phyloP scores from a whole-genome alignment of 2,329 filamentous ascomycete species.

The Akanthomyces dipterigenus region DNA sequence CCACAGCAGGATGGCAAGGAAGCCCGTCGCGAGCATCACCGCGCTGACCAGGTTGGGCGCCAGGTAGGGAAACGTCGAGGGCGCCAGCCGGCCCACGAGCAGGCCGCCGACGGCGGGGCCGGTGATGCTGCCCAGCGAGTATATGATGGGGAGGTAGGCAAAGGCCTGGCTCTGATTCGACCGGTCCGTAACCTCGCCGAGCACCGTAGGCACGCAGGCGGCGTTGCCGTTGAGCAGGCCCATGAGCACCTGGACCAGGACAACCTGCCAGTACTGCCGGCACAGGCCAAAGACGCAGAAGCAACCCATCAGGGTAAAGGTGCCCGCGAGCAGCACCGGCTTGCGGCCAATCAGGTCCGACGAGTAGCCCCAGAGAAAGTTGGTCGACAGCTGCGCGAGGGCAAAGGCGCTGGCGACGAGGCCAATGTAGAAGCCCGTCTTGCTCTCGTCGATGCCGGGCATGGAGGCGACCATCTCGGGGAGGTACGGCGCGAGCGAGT shows the following conservation, averaged over 20 bases:
- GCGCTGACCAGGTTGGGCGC: constrained; percentile 77
- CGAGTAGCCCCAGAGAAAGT: constrained; percentile 57
- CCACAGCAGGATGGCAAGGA: constrained; percentile 69
- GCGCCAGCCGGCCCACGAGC: constrained; percentile 58
- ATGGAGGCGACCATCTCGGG: constrained; percentile 87
- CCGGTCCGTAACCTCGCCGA: constrained; percentile 91
- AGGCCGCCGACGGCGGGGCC: constrained; percentile 87
- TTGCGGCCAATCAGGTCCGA: constrained; percentile 66
- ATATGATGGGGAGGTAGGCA: constrained; percentile 92
- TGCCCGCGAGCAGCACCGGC: constrained; percentile 70
- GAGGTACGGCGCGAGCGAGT: constrained; percentile 92
- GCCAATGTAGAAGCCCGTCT: constrained; percentile 83
- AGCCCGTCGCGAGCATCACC: constrained; percentile 61
- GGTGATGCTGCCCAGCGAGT: constrained; percentile 87
- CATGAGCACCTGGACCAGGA: constrained; percentile 83
- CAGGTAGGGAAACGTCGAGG: constrained; percentile 70
- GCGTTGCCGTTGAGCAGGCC: constrained; percentile 93
- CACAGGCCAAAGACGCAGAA: constrained; percentile 88
- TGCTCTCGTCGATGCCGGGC: constrained; percentile 62
- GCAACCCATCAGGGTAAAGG: constrained; percentile 71
- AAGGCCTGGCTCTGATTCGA: constrained; percentile 93
- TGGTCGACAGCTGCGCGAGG: constrained; percentile 84
- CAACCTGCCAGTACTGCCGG: constrained; percentile 71
- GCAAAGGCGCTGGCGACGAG: constrained; percentile 87
- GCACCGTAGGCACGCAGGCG: constrained; percentile 83